A percentile compares a stretch with the other conserved stretches of the same genome.
Evolutionary conservation across 2,329 filamentous ascomycete genomes (phyloP).

Genomic region (Pseudomassariella vexata): DNA sequence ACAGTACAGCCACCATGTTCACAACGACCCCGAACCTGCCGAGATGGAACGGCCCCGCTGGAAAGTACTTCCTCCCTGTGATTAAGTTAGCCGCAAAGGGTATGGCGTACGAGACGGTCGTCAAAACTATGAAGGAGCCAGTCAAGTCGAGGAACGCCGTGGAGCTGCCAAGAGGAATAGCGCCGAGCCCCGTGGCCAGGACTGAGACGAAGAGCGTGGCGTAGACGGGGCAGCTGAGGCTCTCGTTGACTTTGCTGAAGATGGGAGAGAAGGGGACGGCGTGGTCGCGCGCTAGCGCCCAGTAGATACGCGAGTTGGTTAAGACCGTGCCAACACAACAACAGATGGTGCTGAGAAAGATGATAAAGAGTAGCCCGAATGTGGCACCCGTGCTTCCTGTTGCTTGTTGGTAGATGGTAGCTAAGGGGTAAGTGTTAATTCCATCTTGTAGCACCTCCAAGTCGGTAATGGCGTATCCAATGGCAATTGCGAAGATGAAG

Average conservation of each 20-base stretch:
- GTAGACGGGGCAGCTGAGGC: slow-evolving; percentile 52
- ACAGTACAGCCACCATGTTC: slow-evolving; percentile 42
- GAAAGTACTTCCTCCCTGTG: slow-evolving; percentile 44
- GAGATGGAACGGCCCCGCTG: slow-evolving; percentile 47
- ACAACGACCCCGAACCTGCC: slow-evolving; percentile 42
- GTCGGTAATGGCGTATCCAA: slow-evolving; percentile 51
- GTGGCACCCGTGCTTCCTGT: slow-evolving; percentile 44
- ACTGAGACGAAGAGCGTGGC: slow-evolving; percentile 49
- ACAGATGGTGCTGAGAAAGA: slow-evolving; percentile 44
- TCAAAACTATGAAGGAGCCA: slow-evolving; percentile 52
- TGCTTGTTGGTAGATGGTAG: slow-evolving; percentile 56
- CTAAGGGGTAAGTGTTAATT: slow-evolving; percentile 53
- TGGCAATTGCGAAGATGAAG: slow-evolving; percentile 43
- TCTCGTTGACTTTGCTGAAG: slow-evolving; percentile 47
- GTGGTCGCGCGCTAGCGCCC: slow-evolving; percentile 52
- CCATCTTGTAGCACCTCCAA: slow-evolving; percentile 44
- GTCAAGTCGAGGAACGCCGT: slow-evolving; percentile 53
- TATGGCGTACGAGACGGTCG: slow-evolving; percentile 47
- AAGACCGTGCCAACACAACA: slow-evolving; percentile 46
- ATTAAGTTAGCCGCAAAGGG: slow-evolving; percentile 44
- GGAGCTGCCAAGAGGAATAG: slow-evolving; percentile 48
- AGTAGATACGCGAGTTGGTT: slow-evolving; percentile 40
- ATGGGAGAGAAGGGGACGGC: slow-evolving; percentile 51
- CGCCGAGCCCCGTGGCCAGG: slow-evolving; percentile 47
- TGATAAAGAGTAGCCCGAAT: slow-evolving; percentile 51